Evolutionary conservation across 1,284 basidiomycete species (phyloP).

Genomic region (Ceratobasidium sp.): DNA sequence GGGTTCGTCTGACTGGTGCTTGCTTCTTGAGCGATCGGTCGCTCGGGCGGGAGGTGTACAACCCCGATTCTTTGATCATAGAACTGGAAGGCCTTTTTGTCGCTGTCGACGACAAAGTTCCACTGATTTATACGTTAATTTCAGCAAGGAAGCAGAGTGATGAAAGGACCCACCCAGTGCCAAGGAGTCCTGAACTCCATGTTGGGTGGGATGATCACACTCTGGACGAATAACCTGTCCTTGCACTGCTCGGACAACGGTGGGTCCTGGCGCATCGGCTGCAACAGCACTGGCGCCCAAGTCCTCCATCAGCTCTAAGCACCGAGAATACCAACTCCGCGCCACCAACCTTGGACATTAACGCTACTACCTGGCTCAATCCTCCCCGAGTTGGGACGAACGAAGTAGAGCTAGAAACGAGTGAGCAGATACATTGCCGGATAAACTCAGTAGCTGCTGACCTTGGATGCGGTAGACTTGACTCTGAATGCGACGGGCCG

Average conservation of each 20-base stretch:
- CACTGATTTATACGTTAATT: slow-evolving; percentile 65
- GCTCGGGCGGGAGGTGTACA: slow-evolving; percentile 88
- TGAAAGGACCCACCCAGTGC: slow-evolving; percentile 75
- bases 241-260: slow-evolving; percentile 93
- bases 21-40: slow-evolving; percentile 80
- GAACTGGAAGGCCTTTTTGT: slow-evolving; percentile 78
- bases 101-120: slow-evolving; percentile 66
- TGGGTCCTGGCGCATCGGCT: slow-evolving; percentile 96
- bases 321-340: slow-evolving; percentile 20
- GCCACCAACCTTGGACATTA: slow-evolving; percentile 87
- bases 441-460: slow-evolving; percentile 52
- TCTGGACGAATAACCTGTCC: slow-evolving; percentile 99
- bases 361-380: slow-evolving; percentile 94
- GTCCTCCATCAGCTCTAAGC: neutral
- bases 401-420: slow-evolving; percentile 82
- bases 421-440: neutral
- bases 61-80: slow-evolving; percentile 97
- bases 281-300: slow-evolving; percentile 83
- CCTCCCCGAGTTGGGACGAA: slow-evolving; percentile 95
- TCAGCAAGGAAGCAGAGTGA: neutral
- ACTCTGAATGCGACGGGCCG: slow-evolving; percentile 96
- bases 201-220: slow-evolving; percentile 90
- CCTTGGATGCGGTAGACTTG: slow-evolving; percentile 99
- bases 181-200: slow-evolving; percentile 81
- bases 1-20: neutral